Evolutionary conservation across 768 basidiomycete species (phyloP), one percentile per base, ranked within the genome.

Genomic region (Pseudohyphozyma bogoriensis): DNA sequence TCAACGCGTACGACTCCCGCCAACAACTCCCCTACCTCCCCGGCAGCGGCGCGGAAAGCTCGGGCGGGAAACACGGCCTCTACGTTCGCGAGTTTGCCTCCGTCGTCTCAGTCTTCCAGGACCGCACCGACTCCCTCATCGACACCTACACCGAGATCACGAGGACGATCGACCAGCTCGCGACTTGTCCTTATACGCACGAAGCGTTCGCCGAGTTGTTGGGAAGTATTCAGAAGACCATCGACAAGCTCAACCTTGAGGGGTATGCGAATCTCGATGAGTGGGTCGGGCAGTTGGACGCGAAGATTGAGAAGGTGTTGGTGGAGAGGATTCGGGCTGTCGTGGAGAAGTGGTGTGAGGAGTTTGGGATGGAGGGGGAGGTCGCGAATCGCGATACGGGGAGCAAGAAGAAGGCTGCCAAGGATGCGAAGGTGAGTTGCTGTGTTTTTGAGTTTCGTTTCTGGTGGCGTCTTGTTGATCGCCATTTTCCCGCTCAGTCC

Each of bases 61-160:
- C 68, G 18, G 56, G 55, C 71, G 24, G 69, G 63, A 79, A 89
- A 62, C 93, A 96, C 71, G 84, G 93, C 29, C 85, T 89, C 61
- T 96, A 90, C 65, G 92, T 97, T 13, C 81, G 90, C 58, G 92
- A 97, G 71, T 95, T 96, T 71, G 92, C 93, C 2, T 88, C 86
- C 62, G 82, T 89, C 6, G 86, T 96, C 0, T 92, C 91, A 1
- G 79, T 93, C 13, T 77, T 99, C 28, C 93, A 96, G 84, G 95
- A 99, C 77, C 95, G 96, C 74, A 88, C 91, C 46, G 93, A 93
- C 73, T 85, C 81, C 53, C 84, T 93, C 56, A 87, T 99, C 64
- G 92, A 93, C 66, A 77, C 91, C 55, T 89, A 89, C 73, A 84
- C 83, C 67, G 89, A 92, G 55, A 88, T 95, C 49, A 76, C 82